phyloP scores from a whole-genome alignment of 148 eudicot species.

The Vaccinium darrowii region DNA sequence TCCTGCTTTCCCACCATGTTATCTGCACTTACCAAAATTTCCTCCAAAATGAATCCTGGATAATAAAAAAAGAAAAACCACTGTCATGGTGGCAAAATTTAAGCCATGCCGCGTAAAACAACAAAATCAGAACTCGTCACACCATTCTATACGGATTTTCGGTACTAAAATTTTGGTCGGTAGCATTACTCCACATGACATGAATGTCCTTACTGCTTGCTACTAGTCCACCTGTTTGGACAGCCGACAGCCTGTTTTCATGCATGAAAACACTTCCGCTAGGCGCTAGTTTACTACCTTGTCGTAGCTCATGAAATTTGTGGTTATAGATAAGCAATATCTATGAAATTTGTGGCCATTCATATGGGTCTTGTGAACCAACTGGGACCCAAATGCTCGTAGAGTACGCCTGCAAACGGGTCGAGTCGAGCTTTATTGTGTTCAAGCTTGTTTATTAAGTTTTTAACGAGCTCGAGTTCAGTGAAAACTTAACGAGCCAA shows the following conservation, averaged over 20 bases:
- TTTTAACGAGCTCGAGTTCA: too few relatives aligned
- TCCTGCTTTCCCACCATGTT: too few relatives aligned
- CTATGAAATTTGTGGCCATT: conserved; percentile 39
- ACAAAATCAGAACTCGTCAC: not conserved
- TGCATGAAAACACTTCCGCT: not conserved
- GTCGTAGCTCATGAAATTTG: not conserved
- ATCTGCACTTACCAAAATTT: too few relatives aligned
- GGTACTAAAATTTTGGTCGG: not conserved
- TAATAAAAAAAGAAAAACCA: too few relatives aligned
- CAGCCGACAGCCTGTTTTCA: not conserved
- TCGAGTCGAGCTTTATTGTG: too few relatives aligned
- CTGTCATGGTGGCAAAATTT: not conserved
- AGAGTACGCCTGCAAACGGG: too few relatives aligned
- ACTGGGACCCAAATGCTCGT: conserved; percentile 19
- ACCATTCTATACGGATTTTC: not conserved
- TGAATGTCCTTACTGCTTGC: not conserved
- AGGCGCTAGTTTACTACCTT: not conserved
- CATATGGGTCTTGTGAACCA: conserved; percentile 53
- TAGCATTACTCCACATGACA: not conserved
- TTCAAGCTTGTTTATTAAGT: too few relatives aligned
- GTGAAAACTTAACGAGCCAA: too few relatives aligned
- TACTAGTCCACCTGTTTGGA: not conserved
- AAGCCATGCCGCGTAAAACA: not conserved
- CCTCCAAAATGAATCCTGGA: too few relatives aligned
- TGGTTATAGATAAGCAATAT: not conserved